These are phyloP conservation scores for Paracoccidioides brasiliensis DNA, from an alignment of 2,329 filamentous ascomycete species.

Conservation along the genomic window DNA sequence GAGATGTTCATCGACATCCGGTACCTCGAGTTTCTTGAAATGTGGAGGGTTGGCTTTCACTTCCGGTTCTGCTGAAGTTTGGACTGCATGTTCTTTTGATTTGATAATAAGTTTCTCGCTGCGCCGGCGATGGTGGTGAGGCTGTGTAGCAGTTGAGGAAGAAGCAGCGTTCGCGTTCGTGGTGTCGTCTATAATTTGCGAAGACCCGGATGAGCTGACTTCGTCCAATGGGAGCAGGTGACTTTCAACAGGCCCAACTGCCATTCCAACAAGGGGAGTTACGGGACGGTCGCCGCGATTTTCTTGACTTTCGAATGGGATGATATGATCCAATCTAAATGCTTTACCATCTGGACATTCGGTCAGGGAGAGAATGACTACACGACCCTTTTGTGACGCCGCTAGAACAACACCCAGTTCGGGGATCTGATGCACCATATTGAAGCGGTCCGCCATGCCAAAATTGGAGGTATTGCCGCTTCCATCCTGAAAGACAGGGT, in stretches of 20 bases:
- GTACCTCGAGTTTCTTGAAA: background rate
- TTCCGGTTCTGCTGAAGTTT: background rate
- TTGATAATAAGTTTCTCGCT: no score
- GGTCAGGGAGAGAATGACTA: slow-evolving; percentile 42
- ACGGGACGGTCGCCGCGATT: slow-evolving; percentile 29
- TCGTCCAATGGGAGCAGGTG: slow-evolving; percentile 27
- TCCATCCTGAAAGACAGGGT: slow-evolving; percentile 19
- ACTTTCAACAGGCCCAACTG: slow-evolving; percentile 45
- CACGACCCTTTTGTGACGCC: slow-evolving; percentile 45
- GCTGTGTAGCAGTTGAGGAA: background rate
- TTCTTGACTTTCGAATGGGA: slow-evolving; percentile 43
- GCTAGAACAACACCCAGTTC: slow-evolving; percentile 46
- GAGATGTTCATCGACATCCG: background rate
- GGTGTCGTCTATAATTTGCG: background rate
- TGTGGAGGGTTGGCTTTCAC: background rate
- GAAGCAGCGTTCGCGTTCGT: background rate
- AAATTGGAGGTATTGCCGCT: slow-evolving; percentile 14
- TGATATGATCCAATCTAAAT: slow-evolving; percentile 42
- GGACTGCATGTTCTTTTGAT: no score
- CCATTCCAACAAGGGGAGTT: slow-evolving; percentile 41
- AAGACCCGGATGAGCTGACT: slow-evolving; percentile 13
- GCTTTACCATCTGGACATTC: slow-evolving; percentile 22
- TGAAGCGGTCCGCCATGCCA: slow-evolving; percentile 37
- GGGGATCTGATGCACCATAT: slow-evolving; percentile 45
- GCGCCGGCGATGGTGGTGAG: background rate